Evolutionary conservation across 1,139 yeast species (phyloP), one percentile per base, ranked within the genome.

Genomic region (Maudiozyma humilis): DNA sequence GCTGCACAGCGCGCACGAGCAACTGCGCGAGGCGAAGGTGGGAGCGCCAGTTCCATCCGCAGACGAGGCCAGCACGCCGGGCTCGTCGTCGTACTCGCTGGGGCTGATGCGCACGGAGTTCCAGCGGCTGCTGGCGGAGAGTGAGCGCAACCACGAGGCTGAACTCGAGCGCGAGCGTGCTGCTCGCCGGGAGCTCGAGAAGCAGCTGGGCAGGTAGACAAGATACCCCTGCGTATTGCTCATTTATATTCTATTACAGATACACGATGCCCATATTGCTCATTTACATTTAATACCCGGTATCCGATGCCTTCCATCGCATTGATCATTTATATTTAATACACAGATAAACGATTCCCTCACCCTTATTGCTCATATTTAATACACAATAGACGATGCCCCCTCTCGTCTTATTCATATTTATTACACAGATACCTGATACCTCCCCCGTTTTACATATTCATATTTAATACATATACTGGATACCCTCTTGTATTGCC

Each of bases 51-150:
- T n/a, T n/a, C 10, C 27, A 23, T 23, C 10, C 8, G 27, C 6
- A 10, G 27, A 23, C 27, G 10, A 23, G 8, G 10, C 6, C 27
- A 10, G 10, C 27, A 23, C 6, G 6, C 8, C 27, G 10, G 8
- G 10, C 10, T 27, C 30, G 6, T 35, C 38, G 14, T 49, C 58
- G 5, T 51, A 51, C 20, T 57, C 63, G 2, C 47, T 61, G 18
- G 44, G 54, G 13, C 53, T 59, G 19, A 59, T 60, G 60, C 53
- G 59, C 43, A 51, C 51, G 36, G 65, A 61, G 44, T 61, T 61
- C 42, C 59, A 57, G 43, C 58, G 56, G 42, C 44, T 60, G 42
- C 43, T 60, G 31, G 51, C 55, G 8, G 63, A 60, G 30, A 59
- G 60, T 4, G 64, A 59, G 47, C 47, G 49, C 20, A 56, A 50